A percentile compares a stretch with the other conserved stretches of the same genome.
These are phyloP conservation scores for Diddensiella caesifluorescens DNA, from an alignment of 805 yeast genomes.

Conservation along the genomic window DNA sequence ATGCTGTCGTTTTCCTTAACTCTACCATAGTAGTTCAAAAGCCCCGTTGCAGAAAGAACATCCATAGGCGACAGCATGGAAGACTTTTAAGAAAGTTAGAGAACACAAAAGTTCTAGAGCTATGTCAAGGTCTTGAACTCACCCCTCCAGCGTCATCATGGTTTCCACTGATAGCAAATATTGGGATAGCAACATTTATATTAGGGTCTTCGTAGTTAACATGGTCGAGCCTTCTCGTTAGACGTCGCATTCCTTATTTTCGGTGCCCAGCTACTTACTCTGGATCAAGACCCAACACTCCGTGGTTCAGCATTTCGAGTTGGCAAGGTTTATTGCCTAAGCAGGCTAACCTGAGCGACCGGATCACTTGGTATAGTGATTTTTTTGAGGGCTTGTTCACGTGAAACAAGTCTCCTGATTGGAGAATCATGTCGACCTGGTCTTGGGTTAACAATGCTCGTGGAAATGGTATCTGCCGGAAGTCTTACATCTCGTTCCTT, in stretches of 20 bases:
- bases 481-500: conserved; percentile 52
- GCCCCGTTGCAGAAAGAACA: conserved; percentile 70
- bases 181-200: conserved; percentile 79
- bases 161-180: conserved; percentile 90
- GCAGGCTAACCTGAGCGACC: conserved; percentile 62
- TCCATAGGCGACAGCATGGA: conserved; percentile 77
- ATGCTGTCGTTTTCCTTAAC: conserved; percentile 71
- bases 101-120: neutral
- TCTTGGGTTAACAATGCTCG: too few relatives aligned
- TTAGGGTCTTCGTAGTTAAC: conserved; percentile 91
- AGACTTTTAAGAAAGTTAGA: neutral
- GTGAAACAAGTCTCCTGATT: conserved; percentile 92
- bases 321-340: conserved; percentile 86
- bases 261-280: conserved; percentile 18
- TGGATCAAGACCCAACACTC: conserved; percentile 54
- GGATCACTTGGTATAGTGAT: conserved; percentile 76
- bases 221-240: conserved; percentile 38
- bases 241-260: neutral
- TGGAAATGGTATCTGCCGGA: too few relatives aligned
- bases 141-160: conserved; percentile 96
- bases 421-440: conserved; percentile 73
- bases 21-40: conserved; percentile 86
- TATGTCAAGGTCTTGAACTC: conserved; percentile 29
- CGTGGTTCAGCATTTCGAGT: conserved; percentile 76
- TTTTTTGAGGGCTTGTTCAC: conserved; percentile 83